These are phyloP conservation scores for Thermomucor indicae-seudaticae DNA, from an alignment of 371 early-diverging fungal species.

Conservation along the genomic window DNA sequence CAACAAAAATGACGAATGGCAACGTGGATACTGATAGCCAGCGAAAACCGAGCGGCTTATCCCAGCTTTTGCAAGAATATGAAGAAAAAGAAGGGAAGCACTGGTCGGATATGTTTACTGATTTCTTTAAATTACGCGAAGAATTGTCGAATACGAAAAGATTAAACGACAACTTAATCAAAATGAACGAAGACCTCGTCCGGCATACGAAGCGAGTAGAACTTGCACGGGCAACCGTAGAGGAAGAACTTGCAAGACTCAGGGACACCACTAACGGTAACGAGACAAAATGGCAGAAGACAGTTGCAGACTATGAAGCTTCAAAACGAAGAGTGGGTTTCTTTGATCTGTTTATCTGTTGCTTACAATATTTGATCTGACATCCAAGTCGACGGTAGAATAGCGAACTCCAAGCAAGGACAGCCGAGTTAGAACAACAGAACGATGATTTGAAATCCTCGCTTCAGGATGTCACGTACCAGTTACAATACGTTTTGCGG, in stretches of 20 bases:
- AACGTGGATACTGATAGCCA: background rate
- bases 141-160: background rate
- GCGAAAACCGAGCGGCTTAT: background rate
- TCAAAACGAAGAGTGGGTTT: background rate
- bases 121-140: no score
- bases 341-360: background rate
- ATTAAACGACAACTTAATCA: background rate
- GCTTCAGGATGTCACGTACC: conserved; percentile 17
- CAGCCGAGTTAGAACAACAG: background rate
- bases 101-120: no score
- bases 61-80: background rate
- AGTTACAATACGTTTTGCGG: conserved; percentile 19
- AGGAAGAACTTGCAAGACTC: background rate
- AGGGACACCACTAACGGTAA: background rate
- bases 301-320: background rate
- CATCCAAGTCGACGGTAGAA: background rate
- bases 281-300: background rate
- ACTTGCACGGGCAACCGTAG: background rate
- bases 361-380: background rate
- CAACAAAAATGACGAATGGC: background rate
- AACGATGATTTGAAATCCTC: background rate
- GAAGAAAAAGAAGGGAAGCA: background rate
- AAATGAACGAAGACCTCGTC: background rate
- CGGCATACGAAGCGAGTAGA: background rate
- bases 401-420: no score